These are phyloP conservation scores for Albophoma yamanashiensis DNA, from an alignment of 2,329 filamentous ascomycete genomes.

Conservation along the genomic window DNA sequence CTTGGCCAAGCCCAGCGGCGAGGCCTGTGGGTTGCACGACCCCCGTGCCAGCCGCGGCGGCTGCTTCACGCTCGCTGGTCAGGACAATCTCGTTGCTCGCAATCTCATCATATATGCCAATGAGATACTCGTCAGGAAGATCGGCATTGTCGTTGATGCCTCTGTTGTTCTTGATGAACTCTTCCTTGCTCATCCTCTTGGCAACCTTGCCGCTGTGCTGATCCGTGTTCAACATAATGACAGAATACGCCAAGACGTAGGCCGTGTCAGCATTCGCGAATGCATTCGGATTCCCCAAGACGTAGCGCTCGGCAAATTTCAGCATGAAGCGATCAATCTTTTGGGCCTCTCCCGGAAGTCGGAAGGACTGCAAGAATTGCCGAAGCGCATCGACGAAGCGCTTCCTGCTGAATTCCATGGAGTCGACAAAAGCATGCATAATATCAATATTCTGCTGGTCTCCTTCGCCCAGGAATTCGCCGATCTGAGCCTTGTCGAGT, in stretches of 20 bases:
- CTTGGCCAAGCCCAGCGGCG: slow-evolving; percentile 76
- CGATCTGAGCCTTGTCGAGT: slow-evolving; percentile 83
- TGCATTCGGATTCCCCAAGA: slow-evolving; percentile 88
- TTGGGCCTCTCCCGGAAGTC: slow-evolving; percentile 88
- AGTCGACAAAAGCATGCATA: slow-evolving; percentile 96
- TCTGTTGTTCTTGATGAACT: slow-evolving; percentile 98
- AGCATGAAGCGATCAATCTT: slow-evolving; percentile 99
- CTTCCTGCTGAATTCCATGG: slow-evolving; percentile 85
- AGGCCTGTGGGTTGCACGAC: slow-evolving; percentile 55
- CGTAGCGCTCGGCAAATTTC: slow-evolving; percentile 95
- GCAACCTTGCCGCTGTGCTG: slow-evolving; percentile 80
- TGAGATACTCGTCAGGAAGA: slow-evolving; percentile 84
- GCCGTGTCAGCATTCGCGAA: slow-evolving; percentile 98
- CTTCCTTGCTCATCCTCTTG: slow-evolving; percentile 84
- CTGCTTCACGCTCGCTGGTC: slow-evolving; percentile 81
- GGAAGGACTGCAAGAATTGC: slow-evolving; percentile 88
- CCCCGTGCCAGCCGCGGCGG: slow-evolving; percentile 62
- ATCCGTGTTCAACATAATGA: slow-evolving; percentile 94
- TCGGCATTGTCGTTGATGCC: slow-evolving; percentile 97
- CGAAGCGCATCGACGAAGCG: slow-evolving; percentile 89
- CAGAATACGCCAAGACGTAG: slow-evolving; percentile 91
- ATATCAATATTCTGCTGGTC: slow-evolving; percentile 89
- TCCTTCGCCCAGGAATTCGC: slow-evolving; percentile 89
- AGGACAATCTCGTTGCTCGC: slow-evolving; percentile 85
- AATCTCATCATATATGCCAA: slow-evolving; percentile 88